A percentile compares a stretch with the other conserved stretches of the same genome.
phyloP scores from a whole-genome alignment of 176 grass and related monocot genomes.

The Paspalum vaginatum region DNA sequence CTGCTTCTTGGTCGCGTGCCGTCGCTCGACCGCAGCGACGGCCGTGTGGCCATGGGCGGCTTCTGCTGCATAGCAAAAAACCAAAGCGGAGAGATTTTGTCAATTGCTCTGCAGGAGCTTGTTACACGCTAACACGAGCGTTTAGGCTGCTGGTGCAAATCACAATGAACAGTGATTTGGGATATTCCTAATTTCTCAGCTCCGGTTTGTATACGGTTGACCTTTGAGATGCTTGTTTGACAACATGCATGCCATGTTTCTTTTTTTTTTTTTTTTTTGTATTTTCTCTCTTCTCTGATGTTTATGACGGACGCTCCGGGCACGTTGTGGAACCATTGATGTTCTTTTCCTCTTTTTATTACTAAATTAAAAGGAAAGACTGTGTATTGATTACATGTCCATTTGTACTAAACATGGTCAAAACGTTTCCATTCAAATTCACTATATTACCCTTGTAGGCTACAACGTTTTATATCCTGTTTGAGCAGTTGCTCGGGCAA shows the following conservation, averaged over 20 bases:
- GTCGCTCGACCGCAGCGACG: slow-evolving; percentile 50
- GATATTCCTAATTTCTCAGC: neutral
- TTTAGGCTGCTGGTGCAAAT: neutral
- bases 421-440: neutral
- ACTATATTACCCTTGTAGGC: neutral
- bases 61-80: slow-evolving; percentile 31
- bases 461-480: neutral
- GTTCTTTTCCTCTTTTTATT: neutral
- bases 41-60: slow-evolving; percentile 52
- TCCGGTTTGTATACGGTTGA: slow-evolving; percentile 25
- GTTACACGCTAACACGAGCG: neutral
- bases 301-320: slow-evolving; percentile 14
- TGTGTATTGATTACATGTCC: neutral
- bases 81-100: neutral
- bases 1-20: slow-evolving; percentile 47
- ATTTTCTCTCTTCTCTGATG: neutral
- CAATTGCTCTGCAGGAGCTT: neutral
- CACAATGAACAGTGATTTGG: neutral
- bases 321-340: slow-evolving; percentile 32
- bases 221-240: neutral
- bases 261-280: neutral
- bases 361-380: neutral
- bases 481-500: neutral
- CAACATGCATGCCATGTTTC: slow-evolving; percentile 34
- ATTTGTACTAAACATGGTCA: neutral